phyloP scores from a whole-genome alignment of 345 rosid species.

The Erucastrum elatum region DNA sequence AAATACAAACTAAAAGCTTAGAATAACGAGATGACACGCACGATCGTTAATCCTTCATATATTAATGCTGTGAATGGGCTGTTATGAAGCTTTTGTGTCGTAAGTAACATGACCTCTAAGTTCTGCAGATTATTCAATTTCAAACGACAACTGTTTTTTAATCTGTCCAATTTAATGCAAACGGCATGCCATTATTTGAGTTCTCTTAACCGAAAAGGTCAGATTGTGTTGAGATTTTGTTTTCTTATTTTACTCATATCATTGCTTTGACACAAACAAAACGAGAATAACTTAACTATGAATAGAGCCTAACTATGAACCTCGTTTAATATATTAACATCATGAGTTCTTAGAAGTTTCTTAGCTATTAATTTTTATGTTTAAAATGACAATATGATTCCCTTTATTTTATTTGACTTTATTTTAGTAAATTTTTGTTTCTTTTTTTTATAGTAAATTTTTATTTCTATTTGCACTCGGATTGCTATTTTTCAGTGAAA shows the following conservation, averaged over 20 bases:
- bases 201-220: constrained; percentile 8
- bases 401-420: not conserved
- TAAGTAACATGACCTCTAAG: constrained; percentile 16
- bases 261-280: not conserved
- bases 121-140: constrained; percentile 22
- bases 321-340: not conserved
- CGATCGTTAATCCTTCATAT: constrained; percentile 22
- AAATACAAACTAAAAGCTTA: not conserved
- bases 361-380: not conserved
- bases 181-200: constrained; percentile 16
- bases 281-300: not conserved
- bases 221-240: constrained; percentile 29
- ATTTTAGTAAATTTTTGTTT: not conserved
- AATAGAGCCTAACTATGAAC: not conserved
- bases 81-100: constrained; percentile 12
- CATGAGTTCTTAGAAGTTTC: not conserved
- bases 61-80: not conserved
- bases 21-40: constrained; percentile 31
- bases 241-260: not conserved
- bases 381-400: not conserved
- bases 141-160: constrained; percentile 8
- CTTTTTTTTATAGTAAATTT: not conserved
- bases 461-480: not conserved
- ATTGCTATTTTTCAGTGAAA: not conserved
- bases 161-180: constrained; percentile 12